Conservation (phyloP, 371 early-diverging fungal genomes). For the Catenaria anguillulae region DNA sequence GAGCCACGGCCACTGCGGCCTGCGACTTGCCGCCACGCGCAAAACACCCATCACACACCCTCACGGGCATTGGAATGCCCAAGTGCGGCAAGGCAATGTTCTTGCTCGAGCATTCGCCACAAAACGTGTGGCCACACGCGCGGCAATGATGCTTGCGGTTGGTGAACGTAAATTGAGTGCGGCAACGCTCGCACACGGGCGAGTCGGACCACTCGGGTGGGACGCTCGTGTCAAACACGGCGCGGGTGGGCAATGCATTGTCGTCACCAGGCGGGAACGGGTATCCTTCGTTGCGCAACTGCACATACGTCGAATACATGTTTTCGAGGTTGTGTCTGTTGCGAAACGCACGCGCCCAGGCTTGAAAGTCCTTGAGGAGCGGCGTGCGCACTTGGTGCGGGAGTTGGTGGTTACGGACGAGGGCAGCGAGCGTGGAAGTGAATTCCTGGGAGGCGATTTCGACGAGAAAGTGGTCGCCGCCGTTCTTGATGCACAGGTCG, state of each 20-base stretch:
- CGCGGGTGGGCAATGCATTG: conserved; percentile 15
- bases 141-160: conserved; percentile 96
- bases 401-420: conserved; percentile 24
- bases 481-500: conserved; percentile 88
- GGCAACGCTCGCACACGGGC: conserved; percentile 79
- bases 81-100: conserved; percentile 61
- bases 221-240: conserved; percentile 49
- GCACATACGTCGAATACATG: conserved; percentile 52
- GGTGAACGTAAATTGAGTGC: conserved; percentile 72
- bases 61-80: conserved; percentile 71
- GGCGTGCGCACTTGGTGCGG: conserved; percentile 50
- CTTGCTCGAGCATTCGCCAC: conserved; percentile 78
- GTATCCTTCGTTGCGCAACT: no score
- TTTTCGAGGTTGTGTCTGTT: conserved; percentile 54
- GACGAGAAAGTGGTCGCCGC: conserved; percentile 64
- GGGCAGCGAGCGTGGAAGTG: conserved; percentile 55
- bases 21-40: conserved; percentile 21
- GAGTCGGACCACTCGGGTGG: conserved; percentile 93
- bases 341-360: conserved; percentile 72
- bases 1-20: background rate
- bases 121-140: conserved; percentile 84
- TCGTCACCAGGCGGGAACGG: conserved; percentile 24
- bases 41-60: conserved; percentile 85
- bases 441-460: conserved; percentile 81
- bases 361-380: conserved; percentile 58